phyloP scores from a whole-genome alignment of 1,284 basidiomycete genomes.

The Microbotryum saponariae region DNA sequence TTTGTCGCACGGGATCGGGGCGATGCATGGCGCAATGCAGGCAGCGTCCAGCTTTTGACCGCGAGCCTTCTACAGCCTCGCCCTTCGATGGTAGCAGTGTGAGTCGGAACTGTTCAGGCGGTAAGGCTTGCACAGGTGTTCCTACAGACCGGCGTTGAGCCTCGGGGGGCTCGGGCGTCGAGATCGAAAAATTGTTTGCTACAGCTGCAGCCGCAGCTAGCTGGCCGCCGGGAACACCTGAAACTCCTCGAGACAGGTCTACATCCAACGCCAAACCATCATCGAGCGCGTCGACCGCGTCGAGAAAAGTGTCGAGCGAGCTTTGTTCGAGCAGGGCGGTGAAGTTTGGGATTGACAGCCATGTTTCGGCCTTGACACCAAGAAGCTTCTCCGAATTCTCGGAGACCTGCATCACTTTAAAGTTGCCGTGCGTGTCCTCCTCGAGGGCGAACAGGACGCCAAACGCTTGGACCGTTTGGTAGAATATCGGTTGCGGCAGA shows the following conservation, averaged over 20 bases:
- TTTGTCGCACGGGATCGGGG: conserved; percentile 41
- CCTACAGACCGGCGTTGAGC: neutral
- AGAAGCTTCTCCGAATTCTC: conserved; percentile 63
- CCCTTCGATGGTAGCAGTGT: neutral
- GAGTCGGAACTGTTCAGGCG: conserved; percentile 1
- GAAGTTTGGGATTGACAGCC: conserved; percentile 70
- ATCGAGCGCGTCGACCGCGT: conserved; percentile 39
- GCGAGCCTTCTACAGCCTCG: neutral
- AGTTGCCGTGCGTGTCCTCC: conserved; percentile 55
- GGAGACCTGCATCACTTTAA: conserved; percentile 70
- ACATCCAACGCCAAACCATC: neutral
- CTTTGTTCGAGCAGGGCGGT: conserved; percentile 61
- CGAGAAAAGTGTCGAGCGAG: conserved; percentile 65
- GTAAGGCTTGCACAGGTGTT: neutral
- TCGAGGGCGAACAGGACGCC: conserved; percentile 70
- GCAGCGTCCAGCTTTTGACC: neutral
- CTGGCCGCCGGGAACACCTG: neutral
- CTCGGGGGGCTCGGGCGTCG: neutral
- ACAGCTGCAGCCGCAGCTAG: neutral
- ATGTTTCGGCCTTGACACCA: conserved; percentile 62
- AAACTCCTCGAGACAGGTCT: too few species aligned
- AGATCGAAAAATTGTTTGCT: neutral
- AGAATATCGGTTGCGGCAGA: too few species aligned
- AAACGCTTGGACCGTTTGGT: conserved; percentile 57
- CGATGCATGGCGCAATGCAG: conserved; percentile 56